Conservation (phyloP, 257 asterid genomes). For the Solanum chmielewskii region DNA sequence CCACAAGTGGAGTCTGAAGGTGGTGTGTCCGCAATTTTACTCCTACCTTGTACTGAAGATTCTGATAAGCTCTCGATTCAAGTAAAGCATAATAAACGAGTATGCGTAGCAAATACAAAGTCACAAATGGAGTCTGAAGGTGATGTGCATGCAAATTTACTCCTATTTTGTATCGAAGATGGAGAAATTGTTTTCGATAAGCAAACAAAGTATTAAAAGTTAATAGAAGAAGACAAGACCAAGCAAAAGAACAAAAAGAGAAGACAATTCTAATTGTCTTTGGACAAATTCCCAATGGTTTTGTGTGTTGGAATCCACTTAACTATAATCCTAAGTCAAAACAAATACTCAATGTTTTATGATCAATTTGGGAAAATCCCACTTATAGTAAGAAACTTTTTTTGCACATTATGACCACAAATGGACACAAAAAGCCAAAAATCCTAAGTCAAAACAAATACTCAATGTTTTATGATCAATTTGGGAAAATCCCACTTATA, state of each 20-base stretch:
- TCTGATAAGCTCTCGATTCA: accelerated
- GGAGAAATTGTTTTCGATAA: too few species aligned
- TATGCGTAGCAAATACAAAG: not conserved
- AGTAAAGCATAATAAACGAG: not conserved
- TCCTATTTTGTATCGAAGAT: too few species aligned
- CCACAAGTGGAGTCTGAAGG: not conserved
- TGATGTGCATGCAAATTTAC: too few species aligned
- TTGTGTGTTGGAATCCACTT: not conserved
- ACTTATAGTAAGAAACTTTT: not conserved
- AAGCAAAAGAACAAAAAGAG: not conserved
- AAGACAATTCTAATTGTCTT: not conserved
- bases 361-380: not conserved
- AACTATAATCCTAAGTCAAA: not conserved
- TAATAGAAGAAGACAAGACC: not conserved
- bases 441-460: not conserved
- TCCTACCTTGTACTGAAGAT: not conserved
- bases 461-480: not conserved
- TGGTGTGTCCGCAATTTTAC: not conserved
- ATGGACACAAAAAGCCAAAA: not conserved
- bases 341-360: not conserved
- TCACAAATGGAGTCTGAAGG: too few species aligned
- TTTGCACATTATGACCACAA: not conserved
- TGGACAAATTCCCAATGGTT: not conserved
- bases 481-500: not conserved
- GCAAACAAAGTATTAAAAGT: too few species aligned